These are phyloP conservation scores for Solanum okadae DNA, from an alignment of 257 asterid genomes.

Conservation along the genomic window DNA sequence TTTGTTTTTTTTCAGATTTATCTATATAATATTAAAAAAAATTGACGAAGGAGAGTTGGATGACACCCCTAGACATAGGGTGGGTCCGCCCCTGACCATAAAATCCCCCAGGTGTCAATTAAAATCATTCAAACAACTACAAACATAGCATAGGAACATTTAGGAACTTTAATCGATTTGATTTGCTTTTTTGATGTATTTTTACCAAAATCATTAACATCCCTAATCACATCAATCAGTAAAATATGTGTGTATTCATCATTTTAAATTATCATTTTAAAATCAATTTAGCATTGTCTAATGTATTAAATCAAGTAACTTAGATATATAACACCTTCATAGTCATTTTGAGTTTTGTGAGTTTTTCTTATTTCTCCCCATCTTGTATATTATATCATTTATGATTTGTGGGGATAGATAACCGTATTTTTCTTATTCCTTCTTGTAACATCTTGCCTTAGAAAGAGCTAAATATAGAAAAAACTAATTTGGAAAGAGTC, in stretches of 20 bases:
- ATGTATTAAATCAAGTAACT: neutral
- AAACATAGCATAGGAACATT: neutral
- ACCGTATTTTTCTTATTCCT: neutral
- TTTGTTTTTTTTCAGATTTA: too few species aligned
- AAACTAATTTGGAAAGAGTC: too few species aligned
- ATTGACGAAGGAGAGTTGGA: neutral
- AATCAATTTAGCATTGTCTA: neutral
- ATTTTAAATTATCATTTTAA: too few species aligned
- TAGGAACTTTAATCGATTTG: neutral
- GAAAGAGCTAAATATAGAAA: too few species aligned
- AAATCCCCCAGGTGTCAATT: neutral
- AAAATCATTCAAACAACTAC: neutral
- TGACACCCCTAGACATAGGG: neutral
- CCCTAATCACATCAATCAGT: neutral
- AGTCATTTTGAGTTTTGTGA: neutral
- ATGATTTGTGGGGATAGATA: neutral
- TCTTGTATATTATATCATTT: neutral
- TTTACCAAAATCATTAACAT: too few species aligned
- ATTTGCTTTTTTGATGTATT: too few species aligned
- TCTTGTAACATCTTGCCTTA: too few species aligned
- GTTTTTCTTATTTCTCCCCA: neutral
- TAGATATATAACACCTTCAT: neutral
- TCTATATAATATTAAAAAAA: too few species aligned
- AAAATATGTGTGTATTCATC: neutral
- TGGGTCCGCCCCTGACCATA: neutral